A percentile compares a stretch with the other conserved stretches of the same genome.
phyloP scores from a whole-genome alignment of 2,329 filamentous ascomycete species.

The Xylariaceae sp. region DNA sequence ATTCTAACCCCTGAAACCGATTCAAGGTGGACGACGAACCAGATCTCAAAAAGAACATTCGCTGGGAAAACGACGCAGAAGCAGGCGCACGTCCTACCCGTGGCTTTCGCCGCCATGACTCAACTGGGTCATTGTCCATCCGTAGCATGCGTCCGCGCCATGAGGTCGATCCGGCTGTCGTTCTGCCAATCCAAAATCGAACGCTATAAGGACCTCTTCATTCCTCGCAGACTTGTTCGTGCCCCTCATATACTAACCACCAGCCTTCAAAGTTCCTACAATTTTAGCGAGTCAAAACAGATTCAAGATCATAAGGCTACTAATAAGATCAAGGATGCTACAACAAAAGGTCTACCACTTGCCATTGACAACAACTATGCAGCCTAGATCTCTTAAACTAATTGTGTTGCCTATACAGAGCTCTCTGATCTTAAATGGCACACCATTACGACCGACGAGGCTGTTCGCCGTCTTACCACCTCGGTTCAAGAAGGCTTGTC shows the following conservation, averaged over 20 bases:
- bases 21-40: constrained; percentile 21
- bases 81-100: constrained; percentile 24
- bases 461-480: constrained; percentile 58
- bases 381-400: constrained; percentile 3
- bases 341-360: constrained; percentile 34
- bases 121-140: constrained; percentile 41
- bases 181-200: constrained; percentile 54
- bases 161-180: constrained; percentile 40
- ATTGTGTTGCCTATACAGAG: constrained; percentile 41
- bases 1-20: too few relatives aligned
- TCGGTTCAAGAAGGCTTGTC: constrained; percentile 60
- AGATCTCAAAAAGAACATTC: constrained; percentile 29
- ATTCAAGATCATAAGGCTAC: constrained; percentile 38
- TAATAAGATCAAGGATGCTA: constrained; percentile 40
- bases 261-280: constrained; percentile 41
- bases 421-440: constrained; percentile 68
- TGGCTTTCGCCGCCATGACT: constrained; percentile 27
- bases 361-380: not conserved
- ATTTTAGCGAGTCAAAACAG: constrained; percentile 54
- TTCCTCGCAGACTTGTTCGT: not conserved
- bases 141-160: constrained; percentile 37
- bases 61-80: constrained; percentile 40
- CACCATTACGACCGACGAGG: constrained; percentile 53
- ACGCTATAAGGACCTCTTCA: constrained; percentile 42
- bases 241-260: constrained; percentile 12